Evolutionary conservation across 1,139 yeast species (phyloP), one percentile per base, ranked within the genome.

Genomic region (Pichia sp.): DNA sequence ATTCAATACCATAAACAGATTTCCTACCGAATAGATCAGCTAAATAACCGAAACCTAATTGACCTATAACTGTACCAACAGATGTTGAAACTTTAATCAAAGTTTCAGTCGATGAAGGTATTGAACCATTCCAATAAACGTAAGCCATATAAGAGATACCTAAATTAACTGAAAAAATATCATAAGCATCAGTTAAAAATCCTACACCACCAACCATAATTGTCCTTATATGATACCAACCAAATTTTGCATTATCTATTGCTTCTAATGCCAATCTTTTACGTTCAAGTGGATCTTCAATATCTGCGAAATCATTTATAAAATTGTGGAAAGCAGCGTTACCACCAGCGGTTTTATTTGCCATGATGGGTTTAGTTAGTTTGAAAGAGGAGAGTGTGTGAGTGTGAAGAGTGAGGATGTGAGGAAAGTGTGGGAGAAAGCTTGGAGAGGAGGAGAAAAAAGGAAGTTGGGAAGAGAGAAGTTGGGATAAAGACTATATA

Each of bases 1-100:
- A 72, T 63, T 91, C 96, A 48, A 77, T 67, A 75, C 95, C 95
- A 66, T 79, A 85, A 60, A 85, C 79, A 61, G 74, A 79, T 68
- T 88, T 84, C 69, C 96, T 83, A 53, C 97, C 97, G 50, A 84
- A 70, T 35, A 70, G 66, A 68, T 89, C 97, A 53, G 94, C 96
- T 54, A 83, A 60, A 53, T 77, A 63, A 67, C 97, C 97, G 56
- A 89, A 89, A 36, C 83, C 73, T 44, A 88, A 62, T 68, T 88
- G 96, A 55, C 97, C 97, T 56, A 84, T 74, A 53, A 88, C 95
- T 38, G 95, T 89, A 69, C 97, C 96, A 45, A 85, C 89, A 39
- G 95, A 84, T 30, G 95, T 85, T 40, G 95, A 82, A 40, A 84
- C 91, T 66, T 86, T 86, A 52, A 86, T 67, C 54, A 85, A 69